Percentiles rank a stretch among this genome's conserved stretches.
Evolutionary conservation across 495 filamentous ascomycete genomes (phyloP).

Genomic region (Daldinia concentrica): DNA sequence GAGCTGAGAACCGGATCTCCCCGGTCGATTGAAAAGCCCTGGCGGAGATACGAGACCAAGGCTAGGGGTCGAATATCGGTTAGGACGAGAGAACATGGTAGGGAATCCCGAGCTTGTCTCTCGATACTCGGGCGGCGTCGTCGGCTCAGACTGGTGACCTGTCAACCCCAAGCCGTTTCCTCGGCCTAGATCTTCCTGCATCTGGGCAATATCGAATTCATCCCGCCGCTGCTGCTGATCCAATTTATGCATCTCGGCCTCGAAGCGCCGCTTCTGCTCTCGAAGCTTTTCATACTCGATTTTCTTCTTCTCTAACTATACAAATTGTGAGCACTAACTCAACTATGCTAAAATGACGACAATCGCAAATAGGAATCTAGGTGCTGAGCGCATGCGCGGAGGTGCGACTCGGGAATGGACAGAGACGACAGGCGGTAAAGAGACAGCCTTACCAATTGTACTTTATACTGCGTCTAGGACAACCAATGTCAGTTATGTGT

Average conservation of each 20-base stretch:
- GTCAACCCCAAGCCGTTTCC: conserved; percentile 45
- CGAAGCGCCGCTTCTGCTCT: conserved; percentile 84
- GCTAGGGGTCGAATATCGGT: conserved; percentile 84
- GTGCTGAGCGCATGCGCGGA: conserved; percentile 14
- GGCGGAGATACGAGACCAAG: conserved; percentile 79
- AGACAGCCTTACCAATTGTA: conserved; percentile 64
- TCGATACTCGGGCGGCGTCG: conserved; percentile 93
- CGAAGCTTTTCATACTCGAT: conserved; percentile 85
- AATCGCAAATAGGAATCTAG: conserved; percentile 18
- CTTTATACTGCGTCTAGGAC: conserved; percentile 63
- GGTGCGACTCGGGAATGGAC: conserved; percentile 8
- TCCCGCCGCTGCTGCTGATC: conserved; percentile 83
- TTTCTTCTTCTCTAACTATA: conserved; percentile 90
- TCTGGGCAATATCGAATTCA: conserved; percentile 81
- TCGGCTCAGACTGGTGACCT: conserved; percentile 89
- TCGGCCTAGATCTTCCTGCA: conserved; percentile 77
- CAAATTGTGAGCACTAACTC: conserved; percentile 41
- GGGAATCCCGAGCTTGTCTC: conserved; percentile 73
- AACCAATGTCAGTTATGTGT: conserved; percentile 46
- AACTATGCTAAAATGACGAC: conserved; percentile 4
- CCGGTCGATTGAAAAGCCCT: conserved; percentile 76
- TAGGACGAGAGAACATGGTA: conserved; percentile 76
- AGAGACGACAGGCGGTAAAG: conserved; percentile 17
- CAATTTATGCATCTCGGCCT: conserved; percentile 85
- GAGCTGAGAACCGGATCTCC: conserved; percentile 75